phyloP scores from a whole-genome alignment of 1,139 yeast species.

The Geotrichum candidum region DNA sequence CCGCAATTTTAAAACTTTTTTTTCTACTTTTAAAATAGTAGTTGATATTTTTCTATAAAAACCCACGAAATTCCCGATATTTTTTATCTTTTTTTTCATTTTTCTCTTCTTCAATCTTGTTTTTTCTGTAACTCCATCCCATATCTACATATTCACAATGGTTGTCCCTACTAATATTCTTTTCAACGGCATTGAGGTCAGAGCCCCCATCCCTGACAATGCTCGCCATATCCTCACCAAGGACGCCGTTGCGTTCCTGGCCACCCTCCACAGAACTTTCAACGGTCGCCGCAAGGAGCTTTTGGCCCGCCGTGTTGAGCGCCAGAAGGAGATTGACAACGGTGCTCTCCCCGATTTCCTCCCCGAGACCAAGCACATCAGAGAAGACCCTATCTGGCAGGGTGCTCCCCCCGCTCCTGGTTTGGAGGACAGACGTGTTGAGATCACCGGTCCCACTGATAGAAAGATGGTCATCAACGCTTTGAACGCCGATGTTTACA shows the following conservation, averaged over 20 bases:
- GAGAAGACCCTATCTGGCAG: slow-evolving; percentile 70
- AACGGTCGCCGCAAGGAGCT: slow-evolving; percentile 53
- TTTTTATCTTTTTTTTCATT: neutral
- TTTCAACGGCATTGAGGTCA: slow-evolving; percentile 57
- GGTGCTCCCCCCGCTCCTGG: slow-evolving; percentile 73
- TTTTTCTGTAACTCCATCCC: neutral
- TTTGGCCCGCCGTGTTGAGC: slow-evolving; percentile 50
- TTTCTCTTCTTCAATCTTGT: neutral
- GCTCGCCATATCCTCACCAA: slow-evolving; percentile 54
- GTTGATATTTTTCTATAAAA: slow-evolving; percentile 5
- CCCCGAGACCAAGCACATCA: slow-evolving; percentile 59
- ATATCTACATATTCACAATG: slow-evolving; percentile 25
- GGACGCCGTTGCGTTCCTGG: slow-evolving; percentile 65
- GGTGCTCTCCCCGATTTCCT: slow-evolving; percentile 69
- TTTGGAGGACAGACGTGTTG: slow-evolving; percentile 68
- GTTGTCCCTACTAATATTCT: slow-evolving; percentile 31
- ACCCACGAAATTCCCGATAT: slow-evolving; percentile 1
- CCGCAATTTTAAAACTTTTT: slow-evolving; percentile 4
- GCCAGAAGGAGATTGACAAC: slow-evolving; percentile 57
- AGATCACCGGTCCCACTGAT: slow-evolving; percentile 85
- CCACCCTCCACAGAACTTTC: slow-evolving; percentile 65
- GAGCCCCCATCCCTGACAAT: slow-evolving; percentile 57
- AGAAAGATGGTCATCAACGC: slow-evolving; percentile 72
- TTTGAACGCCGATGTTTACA: slow-evolving; percentile 59
- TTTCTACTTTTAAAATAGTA: neutral